Evolutionary conservation across 768 basidiomycete genomes (phyloP).

Genomic region (Pulveroboletus sp.): DNA sequence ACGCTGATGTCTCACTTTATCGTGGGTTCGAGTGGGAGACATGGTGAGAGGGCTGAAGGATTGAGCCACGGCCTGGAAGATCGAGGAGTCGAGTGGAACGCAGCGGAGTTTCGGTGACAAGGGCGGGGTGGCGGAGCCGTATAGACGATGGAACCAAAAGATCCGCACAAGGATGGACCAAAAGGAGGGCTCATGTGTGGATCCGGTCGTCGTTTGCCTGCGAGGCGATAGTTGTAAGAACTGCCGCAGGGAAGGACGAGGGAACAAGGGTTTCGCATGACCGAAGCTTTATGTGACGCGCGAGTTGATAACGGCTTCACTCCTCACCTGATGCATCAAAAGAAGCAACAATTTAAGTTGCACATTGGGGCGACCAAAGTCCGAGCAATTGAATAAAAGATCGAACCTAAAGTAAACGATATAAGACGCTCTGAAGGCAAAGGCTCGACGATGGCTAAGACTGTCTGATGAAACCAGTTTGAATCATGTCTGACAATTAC

Average conservation of each 20-base stretch:
- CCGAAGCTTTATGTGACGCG: constrained; percentile 22
- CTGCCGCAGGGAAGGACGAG: constrained; percentile 7
- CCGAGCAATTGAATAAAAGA: neutral
- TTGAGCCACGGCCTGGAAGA: neutral
- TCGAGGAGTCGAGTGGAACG: neutral
- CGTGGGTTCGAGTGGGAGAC: constrained; percentile 16
- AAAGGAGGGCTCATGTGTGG: constrained; percentile 1
- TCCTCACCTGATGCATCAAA: constrained; percentile 22
- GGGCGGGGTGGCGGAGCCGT: neutral
- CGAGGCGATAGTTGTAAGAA: no score
- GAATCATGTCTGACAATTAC: neutral
- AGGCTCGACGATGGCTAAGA: neutral
- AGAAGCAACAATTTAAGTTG: constrained; percentile 12
- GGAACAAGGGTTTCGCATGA: neutral
- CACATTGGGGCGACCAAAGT: neutral
- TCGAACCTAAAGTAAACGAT: neutral
- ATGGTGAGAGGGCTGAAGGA: neutral
- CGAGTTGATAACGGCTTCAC: constrained; percentile 5
- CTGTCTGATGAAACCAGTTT: no score
- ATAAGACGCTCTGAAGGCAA: neutral
- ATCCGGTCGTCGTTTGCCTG: constrained; percentile 22
- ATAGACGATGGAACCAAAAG: neutral
- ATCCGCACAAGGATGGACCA: neutral
- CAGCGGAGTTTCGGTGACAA: neutral
- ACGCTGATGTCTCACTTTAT: constrained; percentile 19